Base-by-base conservation (phyloP, 2,329 filamentous ascomycete genomes). In the Colletotrichum tabaci region DNA sequence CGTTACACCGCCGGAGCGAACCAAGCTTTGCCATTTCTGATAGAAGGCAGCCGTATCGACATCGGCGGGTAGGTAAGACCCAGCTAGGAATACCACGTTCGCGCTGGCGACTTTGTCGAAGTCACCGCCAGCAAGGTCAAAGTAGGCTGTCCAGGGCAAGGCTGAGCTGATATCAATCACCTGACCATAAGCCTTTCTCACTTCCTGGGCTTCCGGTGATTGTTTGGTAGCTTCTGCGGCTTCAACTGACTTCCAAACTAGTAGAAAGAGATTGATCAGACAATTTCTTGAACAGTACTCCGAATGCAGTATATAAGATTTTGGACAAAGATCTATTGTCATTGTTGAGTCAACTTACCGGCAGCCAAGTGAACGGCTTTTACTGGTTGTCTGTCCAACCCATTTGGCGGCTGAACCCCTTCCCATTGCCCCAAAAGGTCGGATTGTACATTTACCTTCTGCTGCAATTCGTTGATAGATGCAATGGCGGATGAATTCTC, bases 171-270 rank as follows among this genome's bases (percentile, higher is more conserved):
- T 49, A 13, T 65, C 42, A 9, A 57, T 40, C 13, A 57, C 35
- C 18, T 49, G 62, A 12, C 52, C 52, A 21, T 50, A 65, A 4
- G 57, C 15, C 15, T 58, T 65, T 18, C 40, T 42, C 44, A 60
- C 52, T 35, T 50, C 53, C 2, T n/a, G 35, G 1, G 23, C 44
- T n/a, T 66, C 63, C 12, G 35, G 53, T 0, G 53, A 40, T 21
- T 60, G 44, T 0, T 50, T 60, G 1, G 63, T 55, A 4, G 63
- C 63, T 3, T 60, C 46, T 8, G 63, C 46, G n/a, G 63, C 55
- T 6, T 66, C 55, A 5, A 66, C 44, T 6, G 63, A 66, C 3
- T 6, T 66, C 63, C 53, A 66, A 1, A 60, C 55, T 66, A 0
- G 6, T 35, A 3, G 1, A 3, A 4, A 15, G 4, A 2, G 12